Base-by-base conservation (phyloP, 2,329 filamentous ascomycete genomes). In the Colletotrichum costaricense region DNA sequence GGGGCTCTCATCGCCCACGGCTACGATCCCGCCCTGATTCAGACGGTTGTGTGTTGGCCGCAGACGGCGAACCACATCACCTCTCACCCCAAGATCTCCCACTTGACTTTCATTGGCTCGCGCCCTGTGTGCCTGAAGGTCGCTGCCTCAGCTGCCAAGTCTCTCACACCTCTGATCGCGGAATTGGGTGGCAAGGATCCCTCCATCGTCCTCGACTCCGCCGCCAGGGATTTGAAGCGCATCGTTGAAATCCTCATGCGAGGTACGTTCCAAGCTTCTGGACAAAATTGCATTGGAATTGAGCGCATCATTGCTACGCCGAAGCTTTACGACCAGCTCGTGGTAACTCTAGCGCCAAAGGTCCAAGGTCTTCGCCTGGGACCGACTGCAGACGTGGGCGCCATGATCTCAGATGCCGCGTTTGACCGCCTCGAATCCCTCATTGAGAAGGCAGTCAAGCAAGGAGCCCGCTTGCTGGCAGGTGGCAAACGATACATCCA, bases 261-360 rank as follows among this genome's bases (percentile, higher is more conserved):
- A 66, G 97, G 96, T 65, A 95, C 94, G 11, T 99, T 98, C 84
- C 97, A 99, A 83, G 95, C 95, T 64, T 93, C 95, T 19, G 97
- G 97, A 1, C 97, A 99, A 83, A 99, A 99, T 85, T 99, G 97
- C 84, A 96, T 99, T 80, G 97, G 97, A 68, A 96, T 98, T 77
- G 97, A 99, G 85, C 93, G 97, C 69, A 92, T 98, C 79, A 92
- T 98, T 77, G 94, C 93, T 28, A 89, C 94, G 19, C 92, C 94
- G 1, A 86, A 85, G n/a, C 88, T 94, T 64, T 97, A 98, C 85
- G 88, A 93, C 75, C 86, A 87, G 69, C 89, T 99, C 26, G 85
- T 98, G 65, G 82, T 87, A 5, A 87, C 91, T 74, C 89, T 99
- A 24, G 89, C 91, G 64, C 92, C 93, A 12, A 92, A 93, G 74